A percentile compares a stretch with the other conserved stretches of the same genome.
phyloP scores from a whole-genome alignment of 805 yeast genomes.

The Blastobotrys attinorum region DNA sequence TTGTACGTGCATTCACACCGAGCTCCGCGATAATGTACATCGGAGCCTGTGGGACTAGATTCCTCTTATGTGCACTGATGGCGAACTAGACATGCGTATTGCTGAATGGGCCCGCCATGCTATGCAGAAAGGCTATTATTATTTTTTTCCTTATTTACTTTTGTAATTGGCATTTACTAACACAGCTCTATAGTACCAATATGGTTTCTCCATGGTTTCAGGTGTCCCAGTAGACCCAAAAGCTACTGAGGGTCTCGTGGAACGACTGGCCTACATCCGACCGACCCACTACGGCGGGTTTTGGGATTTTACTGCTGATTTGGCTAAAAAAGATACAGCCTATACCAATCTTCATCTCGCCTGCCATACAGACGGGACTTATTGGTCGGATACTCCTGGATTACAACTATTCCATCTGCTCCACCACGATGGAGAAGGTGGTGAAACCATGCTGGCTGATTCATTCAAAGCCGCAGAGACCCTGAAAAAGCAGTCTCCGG shows the following conservation, averaged over 20 bases:
- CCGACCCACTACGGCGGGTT: constrained; percentile 75
- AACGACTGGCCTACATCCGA: constrained; percentile 50
- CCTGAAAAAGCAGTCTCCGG: constrained; percentile 40
- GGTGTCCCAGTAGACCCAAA: constrained; percentile 54
- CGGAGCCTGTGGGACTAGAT: background rate
- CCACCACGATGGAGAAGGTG: constrained; percentile 54
- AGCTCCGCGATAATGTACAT: too few species aligned
- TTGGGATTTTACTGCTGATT: constrained; percentile 69
- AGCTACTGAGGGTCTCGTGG: constrained; percentile 50
- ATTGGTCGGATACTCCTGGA: constrained; percentile 68
- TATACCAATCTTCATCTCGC: constrained; percentile 60
- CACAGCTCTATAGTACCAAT: constrained; percentile 34
- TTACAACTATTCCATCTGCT: constrained; percentile 60
- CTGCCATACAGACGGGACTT: constrained; percentile 66
- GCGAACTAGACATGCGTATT: too few species aligned
- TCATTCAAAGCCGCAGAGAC: constrained; percentile 53
- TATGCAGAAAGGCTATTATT: too few species aligned
- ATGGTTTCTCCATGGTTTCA: constrained; percentile 56
- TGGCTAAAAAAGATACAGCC: constrained; percentile 62
- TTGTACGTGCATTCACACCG: background rate
- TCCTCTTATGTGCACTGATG: background rate
- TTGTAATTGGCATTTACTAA: too few species aligned
- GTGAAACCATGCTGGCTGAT: constrained; percentile 59
- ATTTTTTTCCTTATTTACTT: too few species aligned
- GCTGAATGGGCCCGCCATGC: too few species aligned